phyloP scores from a whole-genome alignment of 1,284 basidiomycete genomes.

The Naganishia sp. region DNA sequence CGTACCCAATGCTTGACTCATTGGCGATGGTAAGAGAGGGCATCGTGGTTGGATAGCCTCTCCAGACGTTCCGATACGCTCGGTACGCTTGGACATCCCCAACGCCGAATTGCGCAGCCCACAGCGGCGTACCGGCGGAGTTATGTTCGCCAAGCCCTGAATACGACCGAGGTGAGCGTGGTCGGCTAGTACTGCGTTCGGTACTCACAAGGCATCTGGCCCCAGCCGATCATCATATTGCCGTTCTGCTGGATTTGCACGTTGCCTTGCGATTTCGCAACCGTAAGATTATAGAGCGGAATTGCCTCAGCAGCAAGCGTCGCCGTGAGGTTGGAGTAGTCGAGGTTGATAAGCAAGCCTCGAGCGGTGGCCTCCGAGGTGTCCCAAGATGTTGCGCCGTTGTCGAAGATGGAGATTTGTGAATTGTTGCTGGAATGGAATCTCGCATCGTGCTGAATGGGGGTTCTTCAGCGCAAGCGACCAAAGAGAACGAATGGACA shows the following conservation, averaged over 20 bases:
- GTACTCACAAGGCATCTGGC: slow-evolving; percentile 32
- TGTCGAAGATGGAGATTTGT: slow-evolving; percentile 44
- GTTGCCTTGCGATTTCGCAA: slow-evolving; percentile 41
- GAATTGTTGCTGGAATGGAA: slow-evolving; percentile 35
- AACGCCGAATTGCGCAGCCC: slow-evolving; percentile 43
- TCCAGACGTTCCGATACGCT: slow-evolving; percentile 39
- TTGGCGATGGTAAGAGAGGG: slow-evolving; percentile 36
- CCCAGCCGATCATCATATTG: slow-evolving; percentile 38
- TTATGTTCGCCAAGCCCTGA: slow-evolving; percentile 38
- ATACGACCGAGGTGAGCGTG: not conserved
- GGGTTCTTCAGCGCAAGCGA: not conserved
- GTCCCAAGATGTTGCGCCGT: slow-evolving; percentile 40
- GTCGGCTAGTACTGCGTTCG: not conserved
- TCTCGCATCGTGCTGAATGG: slow-evolving; percentile 43
- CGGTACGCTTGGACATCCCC: slow-evolving; percentile 44
- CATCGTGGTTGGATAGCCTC: slow-evolving; percentile 37
- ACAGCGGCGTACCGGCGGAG: slow-evolving; percentile 39
- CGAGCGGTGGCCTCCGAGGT: slow-evolving; percentile 35
- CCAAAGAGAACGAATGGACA: not conserved
- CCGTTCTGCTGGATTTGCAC: slow-evolving; percentile 38
- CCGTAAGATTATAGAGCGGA: slow-evolving; percentile 37
- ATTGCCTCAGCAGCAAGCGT: slow-evolving; percentile 36
- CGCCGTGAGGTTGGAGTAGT: slow-evolving; percentile 37
- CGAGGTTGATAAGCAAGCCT: slow-evolving; percentile 41
- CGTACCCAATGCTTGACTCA: slow-evolving; percentile 23